Percentiles rank a stretch among this genome's conserved stretches.
These are phyloP conservation scores for Sarocladium oryzae DNA, from an alignment of 2,329 filamentous ascomycete genomes.

Conservation along the genomic window DNA sequence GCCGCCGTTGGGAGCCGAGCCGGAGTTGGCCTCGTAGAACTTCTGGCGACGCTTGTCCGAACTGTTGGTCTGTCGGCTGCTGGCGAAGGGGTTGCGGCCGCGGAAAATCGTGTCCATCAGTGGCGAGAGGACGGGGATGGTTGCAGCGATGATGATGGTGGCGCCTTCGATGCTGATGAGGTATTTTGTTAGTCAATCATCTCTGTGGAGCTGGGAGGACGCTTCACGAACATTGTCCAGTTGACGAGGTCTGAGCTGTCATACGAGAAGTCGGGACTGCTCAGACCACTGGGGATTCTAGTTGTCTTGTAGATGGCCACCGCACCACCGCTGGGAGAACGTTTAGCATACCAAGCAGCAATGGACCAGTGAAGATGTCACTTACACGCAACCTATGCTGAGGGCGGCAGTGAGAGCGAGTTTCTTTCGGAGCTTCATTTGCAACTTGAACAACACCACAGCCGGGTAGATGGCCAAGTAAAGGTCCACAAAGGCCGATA, in stretches of 20 bases:
- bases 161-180: constrained; percentile 19
- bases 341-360: background rate
- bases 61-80: background rate
- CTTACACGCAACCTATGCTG: constrained; percentile 32
- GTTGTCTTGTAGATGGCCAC: constrained; percentile 27
- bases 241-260: constrained; percentile 18
- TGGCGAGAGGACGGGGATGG: constrained; percentile 22
- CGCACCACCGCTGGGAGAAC: constrained; percentile 16
- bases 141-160: constrained; percentile 23
- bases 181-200: background rate
- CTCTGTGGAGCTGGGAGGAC: too few relatives aligned
- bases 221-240: constrained; percentile 32
- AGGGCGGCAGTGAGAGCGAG: constrained; percentile 29
- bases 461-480: constrained; percentile 36
- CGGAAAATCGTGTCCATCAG: constrained; percentile 17
- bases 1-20: background rate
- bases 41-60: background rate
- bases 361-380: background rate
- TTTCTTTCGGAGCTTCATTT: constrained; percentile 34
- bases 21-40: background rate
- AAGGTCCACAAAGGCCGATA: constrained; percentile 31
- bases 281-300: constrained; percentile 17
- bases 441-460: constrained; percentile 27
- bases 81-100: constrained; percentile 10
- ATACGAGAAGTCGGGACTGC: constrained; percentile 23